Evolutionary conservation across 106 monocot genomes (phyloP).

Genomic region (Triglochin maritima): DNA sequence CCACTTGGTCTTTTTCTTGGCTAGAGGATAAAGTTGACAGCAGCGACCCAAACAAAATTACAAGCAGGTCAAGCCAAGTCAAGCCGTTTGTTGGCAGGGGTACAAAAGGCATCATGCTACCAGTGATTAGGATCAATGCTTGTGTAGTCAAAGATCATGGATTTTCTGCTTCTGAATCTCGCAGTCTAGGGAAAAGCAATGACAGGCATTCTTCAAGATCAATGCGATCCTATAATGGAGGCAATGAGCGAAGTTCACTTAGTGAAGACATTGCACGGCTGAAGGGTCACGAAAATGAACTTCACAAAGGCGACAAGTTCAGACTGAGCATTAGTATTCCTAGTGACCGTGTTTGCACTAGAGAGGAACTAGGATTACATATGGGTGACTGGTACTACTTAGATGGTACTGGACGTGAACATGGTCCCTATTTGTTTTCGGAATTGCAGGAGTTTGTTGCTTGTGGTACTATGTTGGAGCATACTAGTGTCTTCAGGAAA

Average conservation of each 20-base stretch:
- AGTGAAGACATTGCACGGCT: constrained; percentile 35
- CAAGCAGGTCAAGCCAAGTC: constrained; percentile 19
- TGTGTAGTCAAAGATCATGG: constrained; percentile 69
- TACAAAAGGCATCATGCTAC: constrained; percentile 63
- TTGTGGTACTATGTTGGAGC: constrained; percentile 46
- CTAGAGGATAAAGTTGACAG: constrained; percentile 61
- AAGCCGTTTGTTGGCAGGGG: constrained; percentile 37
- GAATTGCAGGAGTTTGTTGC: constrained; percentile 58
- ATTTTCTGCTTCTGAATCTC: constrained; percentile 33
- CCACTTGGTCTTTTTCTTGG: constrained; percentile 71
- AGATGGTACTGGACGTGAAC: constrained; percentile 84
- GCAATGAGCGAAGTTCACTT: constrained; percentile 30
- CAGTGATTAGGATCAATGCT: constrained; percentile 82
- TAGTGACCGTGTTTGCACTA: constrained; percentile 63
- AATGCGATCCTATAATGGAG: constrained; percentile 29
- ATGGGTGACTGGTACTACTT: constrained; percentile 87
- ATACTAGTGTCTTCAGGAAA: constrained; percentile 82
- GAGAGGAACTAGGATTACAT: constrained; percentile 57
- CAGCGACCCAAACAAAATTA: constrained; percentile 39
- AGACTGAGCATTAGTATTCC: constrained; percentile 36
- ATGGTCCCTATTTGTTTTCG: constrained; percentile 73
- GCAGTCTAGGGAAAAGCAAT: constrained; percentile 22
- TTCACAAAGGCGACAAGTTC: constrained; percentile 37
- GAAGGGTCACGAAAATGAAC: constrained; percentile 37
- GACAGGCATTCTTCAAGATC: constrained; percentile 55